Base-by-base conservation (phyloP, 2,329 filamentous ascomycete genomes). In the Colletotrichum endophyticum region DNA sequence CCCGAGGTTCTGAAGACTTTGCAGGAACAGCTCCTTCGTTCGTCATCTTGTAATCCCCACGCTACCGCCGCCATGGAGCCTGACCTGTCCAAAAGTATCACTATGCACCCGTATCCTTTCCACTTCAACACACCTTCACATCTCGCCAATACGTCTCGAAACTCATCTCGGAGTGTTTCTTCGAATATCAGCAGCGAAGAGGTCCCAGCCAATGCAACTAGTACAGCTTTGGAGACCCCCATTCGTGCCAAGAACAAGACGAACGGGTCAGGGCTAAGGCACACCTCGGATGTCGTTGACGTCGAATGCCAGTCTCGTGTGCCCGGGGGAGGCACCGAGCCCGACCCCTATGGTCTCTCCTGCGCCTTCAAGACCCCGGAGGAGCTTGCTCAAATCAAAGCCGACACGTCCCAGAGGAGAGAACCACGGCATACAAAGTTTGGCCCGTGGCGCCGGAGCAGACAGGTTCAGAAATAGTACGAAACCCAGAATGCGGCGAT, bases 401-500 rank as follows among this genome's bases (percentile, higher is more conserved):
- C 95, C 75, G 98, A 98, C 83, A 95, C 92, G 2, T 94, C 94
- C 13, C 92, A 93, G 78, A 96, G 96, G 86, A 92, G 95, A 67
- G 89, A 90, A 81, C 28, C 22, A 67, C 30, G 78, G 77, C 44
- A 49, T 78, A 3, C 30, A 32, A n/a, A n/a, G 49, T 11, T 12
- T 28, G 79, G 78, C 5, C 81, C 81, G 15, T 83, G 81, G 70
- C 74, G 79, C 49, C 85, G 85, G 64, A 83, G 89, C n/a, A 89
- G 87, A 79, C 93, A 91, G 81, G 84, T 99, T n/a, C 91, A 94
- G 81, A 91, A 92, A 69, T 98, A 98, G 87, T 99, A 99, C 88
- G 91, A 95, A 83, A 90, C 90, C 44, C 96, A 99, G 84, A 99
- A 99, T 83, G 95, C 96, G 84, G 96, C 95, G 80, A 99, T 99